Base-by-base conservation (phyloP, 2,329 filamentous ascomycete species). In the Exophiala phaeomuriformis region DNA sequence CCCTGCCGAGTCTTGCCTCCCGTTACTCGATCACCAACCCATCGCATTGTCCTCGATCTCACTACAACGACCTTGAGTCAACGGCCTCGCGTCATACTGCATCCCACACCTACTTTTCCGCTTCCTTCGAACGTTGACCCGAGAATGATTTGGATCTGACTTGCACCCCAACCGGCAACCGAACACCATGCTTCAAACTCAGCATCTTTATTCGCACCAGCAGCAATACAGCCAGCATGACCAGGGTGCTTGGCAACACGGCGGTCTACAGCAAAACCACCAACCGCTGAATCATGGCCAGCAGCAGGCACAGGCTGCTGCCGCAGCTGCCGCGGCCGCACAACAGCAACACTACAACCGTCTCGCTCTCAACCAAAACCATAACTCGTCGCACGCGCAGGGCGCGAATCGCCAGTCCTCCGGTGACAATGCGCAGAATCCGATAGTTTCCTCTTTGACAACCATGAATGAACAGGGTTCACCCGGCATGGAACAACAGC, bases 271-370 rank as follows among this genome's bases (percentile, higher is more conserved):
- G 49, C 63, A 64, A 35, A 58, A 61, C 30, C 65, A 66, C 32
- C 67, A 68, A 28, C 64, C 67, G 43, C 63, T 68, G 50, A 68
- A 66, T 39, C 65, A 68, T 48, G 57, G 65, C 61, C 58, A 68
- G 64, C 70, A 71, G 19, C 58, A 65, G 30, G 62, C 64, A 51
- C 64, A 66, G 36, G 71, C 74, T 47, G 77, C 82, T 56, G 68
- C 71, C 5, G 67, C 68, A 5, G 66, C 68, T 2, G 68, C 71
- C 1, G 67, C 72, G 3, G 66, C 67, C 3, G 68, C 72, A 32
- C 71, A 76, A 58, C 71, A 75, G 55, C 73, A 75, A 63, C 78
- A 85, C 68, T 90, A 88, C 71, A 85, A 80, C 68, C 85, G 87
- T 60, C 80, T 94, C 63, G 80, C 85, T 43, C 78, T 79, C 64